phyloP scores from a whole-genome alignment of 2,329 filamentous ascomycete species.

The Hymenoscyphus fructigenus region DNA sequence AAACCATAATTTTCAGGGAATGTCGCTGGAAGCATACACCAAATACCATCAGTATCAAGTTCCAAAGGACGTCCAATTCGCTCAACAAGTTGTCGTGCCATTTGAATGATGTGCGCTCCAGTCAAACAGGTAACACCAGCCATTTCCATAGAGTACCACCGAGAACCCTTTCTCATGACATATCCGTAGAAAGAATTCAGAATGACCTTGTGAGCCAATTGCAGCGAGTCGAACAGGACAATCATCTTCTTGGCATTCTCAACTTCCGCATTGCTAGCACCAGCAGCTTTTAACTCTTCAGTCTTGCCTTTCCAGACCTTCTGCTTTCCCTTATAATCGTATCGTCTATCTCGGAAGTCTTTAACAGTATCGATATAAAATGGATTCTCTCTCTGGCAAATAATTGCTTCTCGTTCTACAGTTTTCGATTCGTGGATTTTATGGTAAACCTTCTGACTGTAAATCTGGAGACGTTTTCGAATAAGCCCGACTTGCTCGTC shows the following conservation, averaged over 20 bases:
- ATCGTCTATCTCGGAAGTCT: constrained; percentile 93
- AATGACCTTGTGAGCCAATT: constrained; percentile 98
- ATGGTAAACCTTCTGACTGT: constrained; percentile 98
- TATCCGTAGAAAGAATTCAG: constrained; percentile 99
- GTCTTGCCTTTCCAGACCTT: constrained; percentile 99
- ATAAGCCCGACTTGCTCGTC: constrained; percentile 82
- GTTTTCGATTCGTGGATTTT: constrained; percentile 96
- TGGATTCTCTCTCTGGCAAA: constrained; percentile 95
- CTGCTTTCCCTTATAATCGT: constrained; percentile 97
- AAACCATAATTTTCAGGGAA: constrained; percentile 97
- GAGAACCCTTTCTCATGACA: constrained; percentile 97
- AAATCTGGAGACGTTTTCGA: constrained; percentile 85
- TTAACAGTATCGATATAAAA: constrained; percentile 98
- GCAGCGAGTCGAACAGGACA: constrained; percentile 89
- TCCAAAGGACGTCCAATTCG: constrained; percentile 89
- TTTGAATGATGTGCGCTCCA: constrained; percentile 93
- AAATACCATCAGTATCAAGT: constrained; percentile 97
- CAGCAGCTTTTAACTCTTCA: constrained; percentile 78
- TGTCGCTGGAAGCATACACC: constrained; percentile 96
- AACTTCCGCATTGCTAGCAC: constrained; percentile 72
- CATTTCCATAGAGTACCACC: constrained; percentile 99
- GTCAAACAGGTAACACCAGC: constrained; percentile 97
- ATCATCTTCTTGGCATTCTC: constrained; percentile 99
- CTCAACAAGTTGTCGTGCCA: constrained; percentile 91
- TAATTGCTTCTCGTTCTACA: constrained; percentile 92